These are phyloP conservation scores for Aspergillus proliferans DNA, from an alignment of 2,329 filamentous ascomycete genomes.

Conservation along the genomic window DNA sequence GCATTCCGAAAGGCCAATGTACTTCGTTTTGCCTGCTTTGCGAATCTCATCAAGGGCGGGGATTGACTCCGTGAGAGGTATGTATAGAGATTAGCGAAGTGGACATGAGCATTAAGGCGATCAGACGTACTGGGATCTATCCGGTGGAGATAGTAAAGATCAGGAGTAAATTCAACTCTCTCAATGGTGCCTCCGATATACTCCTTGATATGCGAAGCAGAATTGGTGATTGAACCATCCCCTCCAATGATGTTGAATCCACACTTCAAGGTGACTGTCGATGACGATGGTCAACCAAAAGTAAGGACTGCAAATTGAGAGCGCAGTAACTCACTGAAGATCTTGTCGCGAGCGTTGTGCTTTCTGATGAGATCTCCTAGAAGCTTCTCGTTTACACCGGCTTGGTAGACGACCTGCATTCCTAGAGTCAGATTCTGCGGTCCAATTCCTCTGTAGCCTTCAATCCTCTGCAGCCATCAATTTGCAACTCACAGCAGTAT, in stretches of 20 bases:
- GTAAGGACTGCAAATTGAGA: too few species aligned
- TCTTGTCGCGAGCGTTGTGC: constrained; percentile 45
- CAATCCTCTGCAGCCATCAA: neutral
- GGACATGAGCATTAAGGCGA: neutral
- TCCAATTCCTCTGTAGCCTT: too few species aligned
- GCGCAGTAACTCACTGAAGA: constrained; percentile 35
- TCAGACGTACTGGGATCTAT: constrained; percentile 39
- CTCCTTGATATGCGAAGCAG: constrained; percentile 40
- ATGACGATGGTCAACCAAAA: neutral
- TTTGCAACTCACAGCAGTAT: constrained; percentile 37
- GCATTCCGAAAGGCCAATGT: constrained; percentile 45
- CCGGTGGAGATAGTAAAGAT: constrained; percentile 42
- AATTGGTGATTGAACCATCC: constrained; percentile 37
- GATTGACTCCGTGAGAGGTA: constrained; percentile 42
- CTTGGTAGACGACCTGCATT: constrained; percentile 40
- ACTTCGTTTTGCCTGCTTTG: constrained; percentile 43
- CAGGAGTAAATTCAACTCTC: constrained; percentile 43
- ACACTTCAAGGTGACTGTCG: constrained; percentile 45
- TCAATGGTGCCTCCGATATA: constrained; percentile 48
- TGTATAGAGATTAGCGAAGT: too few species aligned
- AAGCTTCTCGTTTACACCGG: constrained; percentile 46
- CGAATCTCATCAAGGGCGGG: constrained; percentile 42
- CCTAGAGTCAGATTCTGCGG: neutral
- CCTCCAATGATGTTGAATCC: constrained; percentile 36
- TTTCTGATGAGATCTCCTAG: constrained; percentile 47